Conservation (phyloP, 2,329 filamentous ascomycete genomes). For the Penicillium sclerotigenum region DNA sequence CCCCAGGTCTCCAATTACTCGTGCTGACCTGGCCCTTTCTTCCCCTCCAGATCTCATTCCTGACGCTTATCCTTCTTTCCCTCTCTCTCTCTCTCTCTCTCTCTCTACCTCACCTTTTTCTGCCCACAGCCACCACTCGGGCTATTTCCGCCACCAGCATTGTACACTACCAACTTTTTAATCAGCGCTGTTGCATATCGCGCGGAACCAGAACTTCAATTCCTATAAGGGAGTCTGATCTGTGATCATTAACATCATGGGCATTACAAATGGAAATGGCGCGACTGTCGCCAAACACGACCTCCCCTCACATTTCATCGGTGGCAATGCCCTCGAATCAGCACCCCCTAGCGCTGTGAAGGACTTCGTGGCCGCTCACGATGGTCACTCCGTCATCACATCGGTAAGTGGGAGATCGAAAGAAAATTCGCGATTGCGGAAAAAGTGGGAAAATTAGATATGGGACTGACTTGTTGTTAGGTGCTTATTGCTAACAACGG, state of each 20-base stretch:
- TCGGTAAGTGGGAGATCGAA: slow-evolving; percentile 61
- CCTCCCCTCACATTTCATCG: slow-evolving; percentile 90
- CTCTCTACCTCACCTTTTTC: slow-evolving; percentile 1
- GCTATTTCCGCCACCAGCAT: slow-evolving; percentile 12
- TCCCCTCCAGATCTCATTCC: background rate
- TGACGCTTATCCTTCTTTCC: background rate
- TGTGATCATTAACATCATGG: slow-evolving; percentile 39
- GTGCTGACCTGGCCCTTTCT: slow-evolving; percentile 1
- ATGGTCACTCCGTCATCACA: slow-evolving; percentile 96
- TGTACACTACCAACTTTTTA: slow-evolving; percentile 21
- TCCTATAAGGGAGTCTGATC: slow-evolving; percentile 26
- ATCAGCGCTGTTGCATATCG: slow-evolving; percentile 20
- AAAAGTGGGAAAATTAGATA: background rate
- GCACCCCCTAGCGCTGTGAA: slow-evolving; percentile 84
- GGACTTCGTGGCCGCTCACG: slow-evolving; percentile 86
- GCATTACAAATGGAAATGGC: slow-evolving; percentile 46
- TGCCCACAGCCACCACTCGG: slow-evolving; percentile 11
- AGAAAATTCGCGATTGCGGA: background rate
- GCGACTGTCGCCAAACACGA: slow-evolving; percentile 78
- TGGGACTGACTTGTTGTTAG: slow-evolving; percentile 49
- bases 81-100: background rate
- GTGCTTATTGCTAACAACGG: slow-evolving; percentile 99
- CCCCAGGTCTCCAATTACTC: background rate
- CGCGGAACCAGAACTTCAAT: slow-evolving; percentile 9
- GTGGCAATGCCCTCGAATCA: slow-evolving; percentile 80